Base-by-base conservation (phyloP, 2,329 filamentous ascomycete genomes). In the Penicillium fuscoglaucum region DNA sequence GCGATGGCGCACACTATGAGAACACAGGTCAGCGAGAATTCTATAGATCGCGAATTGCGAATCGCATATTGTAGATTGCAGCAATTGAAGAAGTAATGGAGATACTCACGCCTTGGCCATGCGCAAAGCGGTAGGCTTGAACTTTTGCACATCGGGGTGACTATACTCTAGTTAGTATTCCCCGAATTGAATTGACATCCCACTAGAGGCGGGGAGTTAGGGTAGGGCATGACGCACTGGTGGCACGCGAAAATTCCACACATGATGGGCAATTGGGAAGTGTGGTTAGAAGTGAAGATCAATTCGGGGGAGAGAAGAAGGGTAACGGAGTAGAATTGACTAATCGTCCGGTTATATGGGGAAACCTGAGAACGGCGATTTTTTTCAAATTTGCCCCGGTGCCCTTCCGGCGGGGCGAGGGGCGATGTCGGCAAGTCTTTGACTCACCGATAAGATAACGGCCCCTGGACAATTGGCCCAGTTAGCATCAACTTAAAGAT, bases 191-290 rank as follows among this genome's bases (percentile, higher is more conserved):
- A 50, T 52, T 39, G 58, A 55, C 39, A 48, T 47, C 50, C 43
- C 49, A 45, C 51, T 35, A 44, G 41, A 37, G 26, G 35, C 45
- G 33, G 40, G 53, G 47, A 46, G 40, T 51, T 44, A 52, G 43
- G 35, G 24, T 39, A 63, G 52, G 56, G 56, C 51, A 57, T 37
- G 57, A 83, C 87, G 76, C 80, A 96, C 92, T 85, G 83, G 80
- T 97, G 91, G 80, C 93, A 97, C 71, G 91, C 93, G 79, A 97
- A 97, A 74, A 97, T 96, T 79, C 92, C 92, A 88, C 92, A 96
- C 92, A 96, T 96, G 70, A 76, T 89, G 82, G 65, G 73, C 76
- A 72, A 61, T 60, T 64, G 56, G 28, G 39, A 29, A 45, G 37
- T 57, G 29, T 43, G 28, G 28, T 24, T 40, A 47, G 50, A 45